Evolutionary conservation across 2,329 filamentous ascomycete genomes (phyloP).

Genomic region (Penicillium brasilianum): DNA sequence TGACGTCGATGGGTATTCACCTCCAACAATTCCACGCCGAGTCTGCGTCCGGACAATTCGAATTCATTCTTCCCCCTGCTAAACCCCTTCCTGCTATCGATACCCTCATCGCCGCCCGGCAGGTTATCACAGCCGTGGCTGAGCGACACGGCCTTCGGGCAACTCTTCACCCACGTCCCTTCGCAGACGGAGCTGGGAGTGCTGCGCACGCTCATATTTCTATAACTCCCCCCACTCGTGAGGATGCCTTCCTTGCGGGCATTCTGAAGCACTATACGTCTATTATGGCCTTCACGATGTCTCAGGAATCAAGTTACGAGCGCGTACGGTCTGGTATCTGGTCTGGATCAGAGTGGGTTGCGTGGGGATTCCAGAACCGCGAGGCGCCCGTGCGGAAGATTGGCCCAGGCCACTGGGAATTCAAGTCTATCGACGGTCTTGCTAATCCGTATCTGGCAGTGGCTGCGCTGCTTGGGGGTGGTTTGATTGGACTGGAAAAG

Average conservation of each 20-base stretch:
- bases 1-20: conserved; percentile 67
- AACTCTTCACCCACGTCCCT: conserved; percentile 75
- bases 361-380: conserved; percentile 82
- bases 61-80: conserved; percentile 70
- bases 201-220: conserved; percentile 70
- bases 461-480: conserved; percentile 65
- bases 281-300: conserved; percentile 71
- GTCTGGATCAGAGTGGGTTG: conserved; percentile 78
- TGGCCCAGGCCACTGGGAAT: conserved; percentile 71
- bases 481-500: conserved; percentile 58
- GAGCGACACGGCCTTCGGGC: conserved; percentile 67
- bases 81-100: conserved; percentile 72
- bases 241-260: conserved; percentile 70
- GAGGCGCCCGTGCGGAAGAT: conserved; percentile 75
- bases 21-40: conserved; percentile 78
- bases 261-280: conserved; percentile 69
- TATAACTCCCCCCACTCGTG: conserved; percentile 59
- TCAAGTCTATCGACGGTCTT: conserved; percentile 77
- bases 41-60: conserved; percentile 74
- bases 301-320: conserved; percentile 70
- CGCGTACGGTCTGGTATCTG: conserved; percentile 71
- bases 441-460: conserved; percentile 78
- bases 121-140: conserved; percentile 70
- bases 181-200: conserved; percentile 60
- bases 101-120: conserved; percentile 70